phyloP scores from a whole-genome alignment of 768 basidiomycete genomes.

The Fibroporia radiculosa region DNA sequence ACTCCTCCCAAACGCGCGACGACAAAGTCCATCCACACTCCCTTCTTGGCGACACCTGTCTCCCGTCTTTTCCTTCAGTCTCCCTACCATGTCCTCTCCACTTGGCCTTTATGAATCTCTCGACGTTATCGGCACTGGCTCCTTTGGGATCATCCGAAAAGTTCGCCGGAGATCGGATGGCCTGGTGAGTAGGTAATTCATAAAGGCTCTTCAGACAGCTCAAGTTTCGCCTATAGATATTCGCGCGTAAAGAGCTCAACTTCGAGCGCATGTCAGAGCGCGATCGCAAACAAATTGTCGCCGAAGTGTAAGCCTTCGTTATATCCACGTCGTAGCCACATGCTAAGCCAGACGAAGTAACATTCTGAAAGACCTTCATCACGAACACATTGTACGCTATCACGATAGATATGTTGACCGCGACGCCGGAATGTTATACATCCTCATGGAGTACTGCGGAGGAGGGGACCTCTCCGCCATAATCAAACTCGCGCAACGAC shows the following conservation, averaged over 20 bases:
- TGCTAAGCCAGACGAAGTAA: conserved; percentile 47
- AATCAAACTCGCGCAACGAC: conserved; percentile 71
- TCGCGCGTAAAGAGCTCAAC: conserved; percentile 93
- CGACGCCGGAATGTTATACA: conserved; percentile 87
- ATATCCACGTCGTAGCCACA: not conserved
- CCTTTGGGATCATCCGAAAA: conserved; percentile 96
- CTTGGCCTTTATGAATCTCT: conserved; percentile 80
- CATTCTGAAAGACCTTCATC: conserved; percentile 91
- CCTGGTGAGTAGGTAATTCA: conserved; percentile 41
- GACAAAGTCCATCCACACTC: not conserved
- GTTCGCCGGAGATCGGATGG: conserved; percentile 82
- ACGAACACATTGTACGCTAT: conserved; percentile 95
- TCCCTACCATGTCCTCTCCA: conserved; percentile 24
- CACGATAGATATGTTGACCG: conserved; percentile 89
- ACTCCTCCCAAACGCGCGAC: not conserved
- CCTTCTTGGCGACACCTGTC: not conserved
- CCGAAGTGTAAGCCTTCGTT: conserved; percentile 78
- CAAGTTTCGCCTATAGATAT: conserved; percentile 39
- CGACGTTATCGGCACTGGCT: conserved; percentile 93
- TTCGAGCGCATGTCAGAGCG: conserved; percentile 96
- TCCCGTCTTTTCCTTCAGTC: not conserved
- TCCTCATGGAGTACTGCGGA: conserved; percentile 98
- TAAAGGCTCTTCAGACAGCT: not conserved
- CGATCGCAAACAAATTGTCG: conserved; percentile 93
- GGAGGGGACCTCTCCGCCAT: conserved; percentile 88